These are phyloP conservation scores for Leptographium galeiforme DNA, from an alignment of 2,329 filamentous ascomycete species.

Conservation along the genomic window DNA sequence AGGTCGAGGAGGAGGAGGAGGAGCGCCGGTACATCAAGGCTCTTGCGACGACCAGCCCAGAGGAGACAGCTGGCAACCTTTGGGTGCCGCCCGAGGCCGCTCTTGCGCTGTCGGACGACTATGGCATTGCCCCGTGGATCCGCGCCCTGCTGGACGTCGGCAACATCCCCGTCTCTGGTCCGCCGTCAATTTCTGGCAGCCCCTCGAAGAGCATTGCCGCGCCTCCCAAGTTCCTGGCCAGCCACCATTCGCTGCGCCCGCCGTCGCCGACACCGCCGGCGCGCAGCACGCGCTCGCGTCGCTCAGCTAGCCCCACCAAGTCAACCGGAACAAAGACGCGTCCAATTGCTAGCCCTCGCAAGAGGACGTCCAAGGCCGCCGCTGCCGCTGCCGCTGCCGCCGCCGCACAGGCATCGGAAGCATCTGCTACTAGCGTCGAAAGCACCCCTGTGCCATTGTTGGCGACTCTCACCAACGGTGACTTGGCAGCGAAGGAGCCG, in stretches of 20 bases:
- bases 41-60: constrained; percentile 64
- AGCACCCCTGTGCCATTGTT: constrained; percentile 14
- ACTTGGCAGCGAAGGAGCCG: constrained; percentile 4
- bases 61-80: constrained; percentile 92
- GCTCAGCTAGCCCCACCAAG: constrained; percentile 46
- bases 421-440: constrained; percentile 18
- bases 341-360: constrained; percentile 36
- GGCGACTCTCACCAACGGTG: constrained; percentile 16
- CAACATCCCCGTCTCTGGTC: constrained; percentile 46
- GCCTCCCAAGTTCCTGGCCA: constrained; percentile 58
- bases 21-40: constrained; percentile 79
- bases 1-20: constrained; percentile 54
- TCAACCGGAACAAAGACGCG: constrained; percentile 24
- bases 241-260: constrained; percentile 26
- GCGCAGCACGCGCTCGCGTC: constrained; percentile 35
- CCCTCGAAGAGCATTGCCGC: constrained; percentile 64
- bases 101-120: constrained; percentile 72
- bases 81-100: constrained; percentile 84
- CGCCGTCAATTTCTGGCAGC: constrained; percentile 30
- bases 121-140: constrained; percentile 77
- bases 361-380: constrained; percentile 33
- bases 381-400: constrained; percentile 12
- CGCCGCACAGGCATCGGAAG: constrained; percentile 22
- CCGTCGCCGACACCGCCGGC: constrained; percentile 33
- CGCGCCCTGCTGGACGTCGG: constrained; percentile 81